phyloP scores from a whole-genome alignment of 208 protist species.

The Acanthamoeba quina region DNA sequence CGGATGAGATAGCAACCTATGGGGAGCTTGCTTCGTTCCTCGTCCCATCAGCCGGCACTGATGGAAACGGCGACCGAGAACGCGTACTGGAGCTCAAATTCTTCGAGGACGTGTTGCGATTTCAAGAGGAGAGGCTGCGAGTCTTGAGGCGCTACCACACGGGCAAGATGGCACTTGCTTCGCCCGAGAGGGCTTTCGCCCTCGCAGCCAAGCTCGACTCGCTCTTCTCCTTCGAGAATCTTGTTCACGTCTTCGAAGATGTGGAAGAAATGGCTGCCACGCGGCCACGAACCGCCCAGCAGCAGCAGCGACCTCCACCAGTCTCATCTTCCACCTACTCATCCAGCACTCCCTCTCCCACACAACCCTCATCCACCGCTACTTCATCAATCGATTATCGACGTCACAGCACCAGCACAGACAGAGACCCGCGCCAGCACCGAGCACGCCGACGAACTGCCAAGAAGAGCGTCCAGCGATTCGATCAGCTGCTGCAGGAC shows the following conservation, averaged over 20 bases:
- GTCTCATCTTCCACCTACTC: background rate
- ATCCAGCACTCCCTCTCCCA: too few species aligned
- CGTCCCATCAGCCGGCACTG: background rate
- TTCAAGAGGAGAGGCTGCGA: background rate
- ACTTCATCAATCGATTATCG: background rate
- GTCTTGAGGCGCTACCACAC: background rate
- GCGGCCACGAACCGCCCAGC: background rate
- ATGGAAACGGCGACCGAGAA: background rate
- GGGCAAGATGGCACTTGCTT: background rate
- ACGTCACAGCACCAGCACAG: background rate
- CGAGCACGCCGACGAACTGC: background rate
- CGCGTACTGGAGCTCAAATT: background rate
- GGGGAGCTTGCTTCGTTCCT: background rate
- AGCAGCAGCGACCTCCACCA: background rate
- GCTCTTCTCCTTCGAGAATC: background rate
- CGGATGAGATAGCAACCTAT: background rate
- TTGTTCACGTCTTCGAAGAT: background rate
- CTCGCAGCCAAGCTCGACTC: background rate
- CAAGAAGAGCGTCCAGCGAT: background rate
- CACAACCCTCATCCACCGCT: too few species aligned
- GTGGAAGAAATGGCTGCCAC: background rate
- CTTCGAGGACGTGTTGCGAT: slow-evolving; percentile 15
- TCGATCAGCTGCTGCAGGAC: slow-evolving; percentile 1
- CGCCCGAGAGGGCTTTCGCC: background rate
- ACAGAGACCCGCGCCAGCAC: background rate